Percentiles rank a stretch among this genome's conserved stretches.
phyloP scores from a whole-genome alignment of 2,329 filamentous ascomycete genomes.

The Apiospora phragmitis region DNA sequence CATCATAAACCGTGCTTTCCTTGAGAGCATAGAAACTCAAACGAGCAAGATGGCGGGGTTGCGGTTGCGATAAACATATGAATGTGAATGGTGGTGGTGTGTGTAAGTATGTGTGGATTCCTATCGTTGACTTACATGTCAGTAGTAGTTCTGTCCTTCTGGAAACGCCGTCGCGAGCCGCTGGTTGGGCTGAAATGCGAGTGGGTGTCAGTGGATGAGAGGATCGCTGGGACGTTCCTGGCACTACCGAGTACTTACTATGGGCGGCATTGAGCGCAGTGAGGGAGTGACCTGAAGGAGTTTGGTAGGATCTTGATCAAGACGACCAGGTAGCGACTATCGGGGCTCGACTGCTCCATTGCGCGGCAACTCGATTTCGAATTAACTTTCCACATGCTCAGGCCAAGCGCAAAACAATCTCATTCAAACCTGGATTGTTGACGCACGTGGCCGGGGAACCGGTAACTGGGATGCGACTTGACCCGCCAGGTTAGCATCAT shows the following conservation, averaged over 20 bases:
- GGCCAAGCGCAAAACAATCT: neutral
- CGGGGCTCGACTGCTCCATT: neutral
- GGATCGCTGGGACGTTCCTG: conserved; percentile 2
- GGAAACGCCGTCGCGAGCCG: neutral
- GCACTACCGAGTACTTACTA: too few species aligned
- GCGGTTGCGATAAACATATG: conserved; percentile 1
- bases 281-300: neutral
- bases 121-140: neutral
- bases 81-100: neutral
- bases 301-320: neutral
- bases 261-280: too few species aligned
- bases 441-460: neutral
- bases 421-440: neutral
- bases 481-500: neutral
- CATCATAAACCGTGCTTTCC: neutral
- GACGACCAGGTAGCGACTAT: neutral
- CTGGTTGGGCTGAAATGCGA: neutral
- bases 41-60: neutral
- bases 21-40: neutral
- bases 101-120: neutral
- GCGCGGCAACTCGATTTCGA: neutral
- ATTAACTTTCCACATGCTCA: conserved; percentile 5
- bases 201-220: neutral
- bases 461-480: neutral
- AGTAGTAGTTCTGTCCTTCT: neutral